Base-by-base conservation (phyloP, 2,329 filamentous ascomycete species). In the Bipolaris sorokiniana region DNA sequence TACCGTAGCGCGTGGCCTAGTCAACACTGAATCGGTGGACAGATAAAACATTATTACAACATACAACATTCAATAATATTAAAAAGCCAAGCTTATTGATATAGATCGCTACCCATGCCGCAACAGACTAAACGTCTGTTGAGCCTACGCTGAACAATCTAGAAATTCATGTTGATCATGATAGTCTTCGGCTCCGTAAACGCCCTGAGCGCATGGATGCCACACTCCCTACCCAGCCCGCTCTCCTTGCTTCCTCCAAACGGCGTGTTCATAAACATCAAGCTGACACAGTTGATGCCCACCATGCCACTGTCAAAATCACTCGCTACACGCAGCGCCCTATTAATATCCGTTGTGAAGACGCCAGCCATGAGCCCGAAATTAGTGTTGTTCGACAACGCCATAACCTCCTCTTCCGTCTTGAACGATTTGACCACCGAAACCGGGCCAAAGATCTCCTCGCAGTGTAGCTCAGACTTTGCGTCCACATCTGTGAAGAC, bases 181-280 rank as follows among this genome's bases (percentile, higher is more conserved):
- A 83, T 77, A 0, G 81, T 82, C 76, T 84, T 84, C 15, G 78
- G 73, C 65, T 83, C 81, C 0, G 81, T 83, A 52, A 77, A 84
- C 33, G 77, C 76, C 23, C 80, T 74, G 58, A 83, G 69, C 7
- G 78, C 80, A 62, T 83, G 71, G 26, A 81, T 78, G 18, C 78
- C 81, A 49, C 79, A 78, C 69, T 84, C 83, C 3, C 81, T 70
- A 2, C 83, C 82, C 15, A 80, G 59, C 0, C 83, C 83, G 55
- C 77, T 80, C 68, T 81, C 76, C 75, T 84, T 84, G 48, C 63
- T 77, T 7, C 83, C 82, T 28, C 82, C 82, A 62, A 84, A 84
- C 0, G 83, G 82, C 3, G 76, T 73, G 4, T 55, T 71, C 38
- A 79, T 63, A 54, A 79, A 78, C 54, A 73, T 69, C 56, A 72